phyloP scores from a whole-genome alignment of 352 stramenopile species.

The Phytophthora podocarpi region DNA sequence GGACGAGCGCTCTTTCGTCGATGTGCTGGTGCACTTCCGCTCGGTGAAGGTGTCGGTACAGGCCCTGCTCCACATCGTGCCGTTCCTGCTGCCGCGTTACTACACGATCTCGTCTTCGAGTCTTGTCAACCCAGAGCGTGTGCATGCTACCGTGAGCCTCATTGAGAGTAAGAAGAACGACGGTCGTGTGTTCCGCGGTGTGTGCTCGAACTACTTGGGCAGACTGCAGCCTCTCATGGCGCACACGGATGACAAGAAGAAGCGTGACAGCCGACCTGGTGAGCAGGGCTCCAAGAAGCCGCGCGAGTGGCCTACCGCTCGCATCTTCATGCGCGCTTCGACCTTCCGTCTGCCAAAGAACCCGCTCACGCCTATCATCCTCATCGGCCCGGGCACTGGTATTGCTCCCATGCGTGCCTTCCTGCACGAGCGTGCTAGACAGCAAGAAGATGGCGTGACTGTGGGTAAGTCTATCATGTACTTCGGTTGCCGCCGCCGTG shows the following conservation, averaged over 20 bases:
- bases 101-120: constrained; percentile 99
- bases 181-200: constrained; percentile 88
- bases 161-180: constrained; percentile 82
- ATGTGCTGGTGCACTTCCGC: constrained; percentile 87
- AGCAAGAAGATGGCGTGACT: constrained; percentile 52
- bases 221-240: constrained; percentile 50
- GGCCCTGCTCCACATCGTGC: constrained; percentile 93
- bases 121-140: constrained; percentile 86
- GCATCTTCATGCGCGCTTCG: constrained; percentile 95
- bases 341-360: constrained; percentile 94
- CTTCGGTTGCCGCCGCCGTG: constrained; percentile 87
- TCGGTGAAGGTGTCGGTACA: constrained; percentile 67
- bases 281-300: constrained; percentile 75
- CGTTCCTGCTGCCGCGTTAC: constrained; percentile 94
- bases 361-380: constrained; percentile 90
- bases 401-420: constrained; percentile 98
- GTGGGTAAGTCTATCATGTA: constrained; percentile 93
- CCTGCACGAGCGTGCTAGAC: constrained; percentile 93
- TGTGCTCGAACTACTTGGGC: constrained; percentile 95
- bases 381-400: constrained; percentile 96
- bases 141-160: constrained; percentile 96
- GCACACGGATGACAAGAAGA: constrained; percentile 63
- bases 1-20: constrained; percentile 89
- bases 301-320: constrained; percentile 69
- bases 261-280: constrained; percentile 69